Conservation (phyloP, 1,284 basidiomycete genomes). For the Agaricales sp. region DNA sequence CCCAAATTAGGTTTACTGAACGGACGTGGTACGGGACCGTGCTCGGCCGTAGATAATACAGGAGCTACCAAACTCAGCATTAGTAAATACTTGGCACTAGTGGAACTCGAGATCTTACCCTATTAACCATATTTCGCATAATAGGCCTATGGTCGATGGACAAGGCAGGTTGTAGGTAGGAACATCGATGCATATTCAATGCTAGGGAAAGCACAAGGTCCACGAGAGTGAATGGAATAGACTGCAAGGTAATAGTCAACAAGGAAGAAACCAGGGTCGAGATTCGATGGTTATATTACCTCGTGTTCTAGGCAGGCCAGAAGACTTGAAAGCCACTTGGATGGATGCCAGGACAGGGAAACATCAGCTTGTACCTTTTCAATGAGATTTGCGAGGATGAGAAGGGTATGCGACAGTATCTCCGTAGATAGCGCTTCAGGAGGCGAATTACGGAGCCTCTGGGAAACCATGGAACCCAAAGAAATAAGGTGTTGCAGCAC, state of each 20-base stretch:
- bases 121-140: constrained; percentile 46
- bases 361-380: not conserved
- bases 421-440: too few relatives aligned
- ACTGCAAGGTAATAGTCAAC: too few relatives aligned
- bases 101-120: too few relatives aligned
- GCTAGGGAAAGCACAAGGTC: constrained; percentile 55
- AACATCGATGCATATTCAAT: constrained; percentile 42
- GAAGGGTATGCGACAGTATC: too few relatives aligned
- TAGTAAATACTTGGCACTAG: too few relatives aligned
- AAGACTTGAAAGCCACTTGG: not conserved
- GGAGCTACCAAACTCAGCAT: constrained; percentile 49
- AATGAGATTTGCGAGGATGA: too few relatives aligned
- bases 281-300: too few relatives aligned
- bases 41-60: constrained; percentile 65
- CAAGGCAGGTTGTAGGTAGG: constrained; percentile 40
- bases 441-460: too few relatives aligned
- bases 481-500: constrained; percentile 43
- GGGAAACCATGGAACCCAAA: too few relatives aligned
- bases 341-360: not conserved
- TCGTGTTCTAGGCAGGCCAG: too few relatives aligned
- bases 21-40: constrained; percentile 73
- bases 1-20: constrained; percentile 83
- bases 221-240: constrained; percentile 54
- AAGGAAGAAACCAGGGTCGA: too few relatives aligned
- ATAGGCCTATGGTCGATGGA: constrained; percentile 41